Conservation (phyloP, 2,329 filamentous ascomycete genomes). For the Xylariaceae sp. region DNA sequence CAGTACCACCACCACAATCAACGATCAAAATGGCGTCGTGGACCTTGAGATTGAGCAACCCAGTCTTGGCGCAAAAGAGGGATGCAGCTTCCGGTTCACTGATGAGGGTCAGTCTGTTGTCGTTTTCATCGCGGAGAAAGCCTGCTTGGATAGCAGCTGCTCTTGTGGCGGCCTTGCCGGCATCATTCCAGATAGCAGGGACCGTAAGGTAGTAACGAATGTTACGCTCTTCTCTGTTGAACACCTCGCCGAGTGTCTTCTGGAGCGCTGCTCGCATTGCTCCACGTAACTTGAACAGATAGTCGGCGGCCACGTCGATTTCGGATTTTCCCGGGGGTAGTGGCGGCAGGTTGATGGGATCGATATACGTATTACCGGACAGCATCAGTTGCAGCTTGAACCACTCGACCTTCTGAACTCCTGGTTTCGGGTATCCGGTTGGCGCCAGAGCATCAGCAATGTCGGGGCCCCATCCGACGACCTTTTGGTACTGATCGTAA, state of each 20-base stretch:
- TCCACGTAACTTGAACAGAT: conserved; percentile 95
- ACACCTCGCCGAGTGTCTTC: conserved; percentile 95
- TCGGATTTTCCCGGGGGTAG: conserved; percentile 97
- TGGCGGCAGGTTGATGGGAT: conserved; percentile 96
- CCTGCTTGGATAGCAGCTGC: conserved; percentile 95
- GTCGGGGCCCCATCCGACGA: conserved; percentile 98
- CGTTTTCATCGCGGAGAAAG: conserved; percentile 94
- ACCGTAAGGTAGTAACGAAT: conserved; percentile 97
- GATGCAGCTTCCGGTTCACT: conserved; percentile 96
- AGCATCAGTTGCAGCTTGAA: conserved; percentile 99
- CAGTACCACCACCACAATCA: conserved; percentile 95
- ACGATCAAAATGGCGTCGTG: conserved; percentile 97
- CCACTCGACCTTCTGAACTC: conserved; percentile 99
- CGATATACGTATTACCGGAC: conserved; percentile 97
- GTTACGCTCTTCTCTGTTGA: conserved; percentile 95
- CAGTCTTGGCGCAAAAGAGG: conserved; percentile 96
- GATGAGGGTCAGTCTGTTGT: conserved; percentile 89
- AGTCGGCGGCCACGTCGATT: conserved; percentile 98
- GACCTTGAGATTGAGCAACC: conserved; percentile 92
- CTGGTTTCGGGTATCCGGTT: conserved; percentile 94
- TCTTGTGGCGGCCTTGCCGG: conserved; percentile 92
- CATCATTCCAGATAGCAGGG: conserved; percentile 99
- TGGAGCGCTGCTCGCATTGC: conserved; percentile 94
- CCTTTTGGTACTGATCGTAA: conserved; percentile 98
- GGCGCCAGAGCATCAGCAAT: conserved; percentile 95